Percentiles rank a stretch among this genome's conserved stretches.
Conservation (phyloP, 352 stramenopile species). For the Phytophthora palmivora region DNA sequence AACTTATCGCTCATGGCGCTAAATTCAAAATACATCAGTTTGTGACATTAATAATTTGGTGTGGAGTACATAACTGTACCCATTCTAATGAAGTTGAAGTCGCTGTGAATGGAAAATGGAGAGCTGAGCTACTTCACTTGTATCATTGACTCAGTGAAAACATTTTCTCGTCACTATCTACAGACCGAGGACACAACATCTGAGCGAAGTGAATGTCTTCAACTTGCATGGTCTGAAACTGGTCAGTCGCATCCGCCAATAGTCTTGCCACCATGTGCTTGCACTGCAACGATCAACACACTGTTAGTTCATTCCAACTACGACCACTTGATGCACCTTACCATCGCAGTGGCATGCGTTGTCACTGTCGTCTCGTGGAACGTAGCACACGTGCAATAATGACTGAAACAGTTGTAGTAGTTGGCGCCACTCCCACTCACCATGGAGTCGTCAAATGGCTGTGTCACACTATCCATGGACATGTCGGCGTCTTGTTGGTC, state of each 20-base stretch:
- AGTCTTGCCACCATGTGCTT: slow-evolving; percentile 77
- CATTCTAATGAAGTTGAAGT: slow-evolving; percentile 24
- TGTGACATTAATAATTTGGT: slow-evolving; percentile 1
- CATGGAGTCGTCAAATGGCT: slow-evolving; percentile 55
- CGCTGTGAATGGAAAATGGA: no score
- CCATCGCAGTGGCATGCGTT: slow-evolving; percentile 57
- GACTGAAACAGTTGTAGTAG: slow-evolving; percentile 79
- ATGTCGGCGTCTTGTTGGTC: slow-evolving; percentile 15
- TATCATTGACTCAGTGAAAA: slow-evolving; percentile 11
- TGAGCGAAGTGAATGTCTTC: slow-evolving; percentile 63
- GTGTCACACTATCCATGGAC: slow-evolving; percentile 32
- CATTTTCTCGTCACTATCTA: slow-evolving; percentile 4
- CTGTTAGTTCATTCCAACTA: background rate
- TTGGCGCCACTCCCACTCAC: slow-evolving; percentile 50
- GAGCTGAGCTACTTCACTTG: no score
- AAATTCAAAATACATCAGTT: slow-evolving; percentile 18
- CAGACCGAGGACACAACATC: slow-evolving; percentile 62
- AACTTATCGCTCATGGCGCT: slow-evolving; percentile 19
- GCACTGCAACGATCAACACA: slow-evolving; percentile 51
- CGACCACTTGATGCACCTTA: slow-evolving; percentile 21
- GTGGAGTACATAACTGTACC: slow-evolving; percentile 8
- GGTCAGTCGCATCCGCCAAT: slow-evolving; percentile 59
- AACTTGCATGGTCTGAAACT: slow-evolving; percentile 57
- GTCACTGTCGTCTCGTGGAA: slow-evolving; percentile 57
- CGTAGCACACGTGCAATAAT: slow-evolving; percentile 68